Base-by-base conservation (phyloP, 1,284 basidiomycete genomes). In the Volvariella volvacea region DNA sequence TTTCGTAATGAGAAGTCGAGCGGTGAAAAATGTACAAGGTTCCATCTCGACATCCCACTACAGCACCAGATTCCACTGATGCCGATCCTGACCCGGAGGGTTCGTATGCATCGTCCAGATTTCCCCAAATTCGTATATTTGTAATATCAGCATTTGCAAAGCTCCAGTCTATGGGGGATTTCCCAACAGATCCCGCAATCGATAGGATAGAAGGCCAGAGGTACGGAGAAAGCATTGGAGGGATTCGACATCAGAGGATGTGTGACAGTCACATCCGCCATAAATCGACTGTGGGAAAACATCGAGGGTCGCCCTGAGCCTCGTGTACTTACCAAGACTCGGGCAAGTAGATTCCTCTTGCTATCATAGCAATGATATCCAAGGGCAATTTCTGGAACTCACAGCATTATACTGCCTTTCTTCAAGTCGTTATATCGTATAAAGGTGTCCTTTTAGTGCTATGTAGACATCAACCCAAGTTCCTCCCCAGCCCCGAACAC, bases 1-100 rank as follows among this genome's bases (percentile, higher is more conserved):
- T 34, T 36, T 34, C 33, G 10, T 42, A 32, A 14, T 46, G 41
- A 15, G 43, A 25, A 15, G 34, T 28, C 1, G 40, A 37, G 17
- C 48, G 52, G 40, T 51, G 55, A 30, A 67, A 58, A 14, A 64
- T 48, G 51, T 63, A 67, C 28, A 67, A 34, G 12, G 61, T 62
- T 21, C 65, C 66, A 49, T 68, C 64, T 34, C 61, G 48, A 39
- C 63, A 63, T 9, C 65, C 66, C 42, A 64, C 34, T 4, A 62
- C 51, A 10, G 57, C 50, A 36, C 34, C 19, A 15, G 14, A 16
- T 6, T 36, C n/a, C 15, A n/a, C 15, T 20, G 14, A n/a, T 6
- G 6, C 34, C 15, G 34, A 20, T 36, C 19, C 34, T 15, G n/a
- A 16, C 6, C 34, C 34, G 15, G 14, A 15, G 6, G 6, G 14